Evolutionary conservation across 2,329 filamentous ascomycete species (phyloP).

Genomic region (Leptographium galeiforme): DNA sequence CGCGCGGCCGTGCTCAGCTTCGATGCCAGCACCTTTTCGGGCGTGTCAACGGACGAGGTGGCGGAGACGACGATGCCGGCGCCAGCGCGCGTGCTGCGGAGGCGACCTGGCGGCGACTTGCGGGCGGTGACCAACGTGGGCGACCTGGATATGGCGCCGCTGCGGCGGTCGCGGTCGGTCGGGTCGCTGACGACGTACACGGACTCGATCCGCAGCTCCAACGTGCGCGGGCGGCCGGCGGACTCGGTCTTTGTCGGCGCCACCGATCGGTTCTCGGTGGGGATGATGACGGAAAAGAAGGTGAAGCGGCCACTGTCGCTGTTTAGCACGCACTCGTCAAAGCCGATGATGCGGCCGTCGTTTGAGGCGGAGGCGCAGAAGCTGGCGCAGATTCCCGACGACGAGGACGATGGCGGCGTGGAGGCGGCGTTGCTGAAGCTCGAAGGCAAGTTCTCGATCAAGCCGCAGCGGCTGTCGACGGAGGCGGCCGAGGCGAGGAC

Average conservation of each 20-base stretch:
- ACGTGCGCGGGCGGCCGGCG: conserved; percentile 27
- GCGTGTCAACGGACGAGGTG: conserved; percentile 31
- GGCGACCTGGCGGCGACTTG: conserved; percentile 63
- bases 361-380: conserved; percentile 84
- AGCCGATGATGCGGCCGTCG: conserved; percentile 53
- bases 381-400: conserved; percentile 78
- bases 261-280: conserved; percentile 40
- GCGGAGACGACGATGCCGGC: conserved; percentile 32
- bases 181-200: conserved; percentile 47
- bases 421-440: conserved; percentile 88
- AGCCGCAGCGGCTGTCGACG: conserved; percentile 3
- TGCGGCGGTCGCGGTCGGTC: conserved; percentile 42
- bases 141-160: conserved; percentile 37
- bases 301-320: conserved; percentile 36
- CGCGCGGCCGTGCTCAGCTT: conserved; percentile 44
- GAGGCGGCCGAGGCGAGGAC: not conserved
- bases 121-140: conserved; percentile 53
- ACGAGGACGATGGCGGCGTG: conserved; percentile 72
- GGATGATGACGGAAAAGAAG: conserved; percentile 39
- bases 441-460: conserved; percentile 69
- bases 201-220: conserved; percentile 47
- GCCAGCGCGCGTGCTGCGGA: conserved; percentile 51
- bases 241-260: conserved; percentile 30
- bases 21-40: conserved; percentile 44
- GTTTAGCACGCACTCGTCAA: conserved; percentile 49